Evolutionary conservation across 176 grass and related monocot genomes (phyloP), one percentile per base, ranked within the genome.

Genomic region (Zea mays): DNA sequence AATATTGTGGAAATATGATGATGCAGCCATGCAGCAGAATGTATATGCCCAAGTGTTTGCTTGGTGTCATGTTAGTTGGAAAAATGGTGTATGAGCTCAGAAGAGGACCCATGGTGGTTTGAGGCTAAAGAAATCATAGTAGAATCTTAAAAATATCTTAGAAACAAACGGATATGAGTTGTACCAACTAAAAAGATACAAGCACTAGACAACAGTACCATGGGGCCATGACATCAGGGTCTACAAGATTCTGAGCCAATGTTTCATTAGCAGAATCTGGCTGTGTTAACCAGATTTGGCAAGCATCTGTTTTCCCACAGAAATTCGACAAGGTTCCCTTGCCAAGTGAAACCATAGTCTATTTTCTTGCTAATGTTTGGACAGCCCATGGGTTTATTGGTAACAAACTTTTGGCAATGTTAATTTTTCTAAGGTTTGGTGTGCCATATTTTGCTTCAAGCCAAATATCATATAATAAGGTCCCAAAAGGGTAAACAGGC

Each of bases 81-180:
- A 72, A 59, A 59, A 35, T n/a, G n/a, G 64, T 48, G 45, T 65
- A 78, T 7, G 16, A 71, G 71, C 60, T 54, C 20, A 55, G 35
- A 40, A 67, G 8, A 60, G 41, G 34, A 7, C n/a, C n/a, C 36
- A 42, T 11, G 13, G 41, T 41, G 59, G 33, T 41, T 0, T 74
- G 35, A 66, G 15, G 20, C 69, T 38, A 40, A 65, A 17, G 6
- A 79, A 70, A 76, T 20, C 20, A 69, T 27, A 38, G 21, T 65
- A 36, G 3, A 66, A 49, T 62, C 36, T 40, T 5, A 19, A 41
- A 73, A 60, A 63, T 12, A 46, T 63, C 16, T 47, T 37, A 65
- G 13, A 80, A 75, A 14, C 7, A 37, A 68, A 60, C 7, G 73
- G 16, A 35, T 47, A 75, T 79, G 16, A 9, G 0, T 13, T 27